phyloP scores from a whole-genome alignment of 768 basidiomycete species.

The Coprinopsis sp. region DNA sequence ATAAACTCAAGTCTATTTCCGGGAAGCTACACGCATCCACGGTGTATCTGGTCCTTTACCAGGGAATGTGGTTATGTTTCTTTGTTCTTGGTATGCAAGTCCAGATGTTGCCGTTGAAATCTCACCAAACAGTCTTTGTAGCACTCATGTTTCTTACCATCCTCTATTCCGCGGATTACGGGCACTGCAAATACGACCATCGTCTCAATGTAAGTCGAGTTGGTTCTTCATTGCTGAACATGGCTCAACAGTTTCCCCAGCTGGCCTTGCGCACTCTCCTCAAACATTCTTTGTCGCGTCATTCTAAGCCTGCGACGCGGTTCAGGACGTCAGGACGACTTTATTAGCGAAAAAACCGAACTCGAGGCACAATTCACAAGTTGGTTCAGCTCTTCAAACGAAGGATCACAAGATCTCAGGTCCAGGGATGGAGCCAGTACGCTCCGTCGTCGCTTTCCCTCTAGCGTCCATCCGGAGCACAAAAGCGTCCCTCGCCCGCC shows the following conservation, averaged over 20 bases:
- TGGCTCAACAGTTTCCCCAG: neutral
- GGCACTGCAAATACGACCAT: conserved; percentile 1
- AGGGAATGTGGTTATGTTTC: conserved; percentile 8
- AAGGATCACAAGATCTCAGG: too few species aligned
- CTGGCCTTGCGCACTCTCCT: conserved; percentile 4
- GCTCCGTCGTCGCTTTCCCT: too few species aligned
- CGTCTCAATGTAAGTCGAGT: conserved; percentile 6
- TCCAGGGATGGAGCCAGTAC: too few species aligned
- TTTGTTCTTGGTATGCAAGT: neutral
- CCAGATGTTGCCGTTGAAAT: neutral
- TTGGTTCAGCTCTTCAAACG: neutral
- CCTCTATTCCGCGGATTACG: conserved; percentile 6
- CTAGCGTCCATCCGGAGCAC: too few species aligned
- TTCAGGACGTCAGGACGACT: neutral
- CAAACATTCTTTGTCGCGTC: conserved; percentile 4
- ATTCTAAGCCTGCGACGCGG: conserved; percentile 6
- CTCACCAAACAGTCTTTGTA: neutral
- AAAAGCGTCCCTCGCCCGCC: too few species aligned
- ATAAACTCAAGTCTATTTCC: conserved; percentile 3
- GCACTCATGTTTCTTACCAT: conserved; percentile 4
- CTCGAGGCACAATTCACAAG: conserved; percentile 4
- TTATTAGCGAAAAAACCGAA: neutral
- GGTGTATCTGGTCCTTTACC: conserved; percentile 4
- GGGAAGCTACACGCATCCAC: conserved; percentile 4
- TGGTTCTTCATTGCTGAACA: neutral